Conservation (phyloP, 2,329 filamentous ascomycete genomes). For the Orbilia ellipsospora region DNA sequence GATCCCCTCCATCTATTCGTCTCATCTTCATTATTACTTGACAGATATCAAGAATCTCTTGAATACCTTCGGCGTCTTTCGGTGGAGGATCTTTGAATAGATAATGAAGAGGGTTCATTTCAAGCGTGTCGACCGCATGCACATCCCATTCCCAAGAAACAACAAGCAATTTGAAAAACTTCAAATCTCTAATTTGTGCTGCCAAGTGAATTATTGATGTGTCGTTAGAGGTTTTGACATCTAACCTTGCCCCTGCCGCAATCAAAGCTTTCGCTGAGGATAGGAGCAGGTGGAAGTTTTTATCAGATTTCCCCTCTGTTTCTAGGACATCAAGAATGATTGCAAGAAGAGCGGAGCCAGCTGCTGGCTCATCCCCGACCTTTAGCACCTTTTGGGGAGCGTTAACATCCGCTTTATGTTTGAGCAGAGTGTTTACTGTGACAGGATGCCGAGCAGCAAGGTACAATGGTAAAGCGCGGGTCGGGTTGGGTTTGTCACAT, state of each 20-base stretch:
- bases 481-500: conserved; percentile 19
- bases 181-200: conserved; percentile 22
- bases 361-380: too few species aligned
- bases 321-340: conserved; percentile 1
- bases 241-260: conserved; percentile 15
- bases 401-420: conserved; percentile 22
- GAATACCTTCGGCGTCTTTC: background rate
- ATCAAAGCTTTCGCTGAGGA: conserved; percentile 17
- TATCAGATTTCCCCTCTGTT: background rate
- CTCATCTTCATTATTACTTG: conserved; percentile 38
- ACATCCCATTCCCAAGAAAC: conserved; percentile 38
- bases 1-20: conserved; percentile 6
- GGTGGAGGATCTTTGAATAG: conserved; percentile 9
- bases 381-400: background rate
- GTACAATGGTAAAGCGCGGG: conserved; percentile 3
- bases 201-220: conserved; percentile 14
- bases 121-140: background rate
- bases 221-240: conserved; percentile 1
- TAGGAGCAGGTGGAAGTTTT: background rate
- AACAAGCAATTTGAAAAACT: conserved; percentile 36
- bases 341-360: background rate
- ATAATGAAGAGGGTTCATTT: conserved; percentile 18
- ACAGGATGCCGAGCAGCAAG: background rate
- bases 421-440: conserved; percentile 8
- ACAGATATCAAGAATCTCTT: conserved; percentile 25